Conservation (phyloP, 2,329 filamentous ascomycete species). For the Aspergillus transmontanensis region DNA sequence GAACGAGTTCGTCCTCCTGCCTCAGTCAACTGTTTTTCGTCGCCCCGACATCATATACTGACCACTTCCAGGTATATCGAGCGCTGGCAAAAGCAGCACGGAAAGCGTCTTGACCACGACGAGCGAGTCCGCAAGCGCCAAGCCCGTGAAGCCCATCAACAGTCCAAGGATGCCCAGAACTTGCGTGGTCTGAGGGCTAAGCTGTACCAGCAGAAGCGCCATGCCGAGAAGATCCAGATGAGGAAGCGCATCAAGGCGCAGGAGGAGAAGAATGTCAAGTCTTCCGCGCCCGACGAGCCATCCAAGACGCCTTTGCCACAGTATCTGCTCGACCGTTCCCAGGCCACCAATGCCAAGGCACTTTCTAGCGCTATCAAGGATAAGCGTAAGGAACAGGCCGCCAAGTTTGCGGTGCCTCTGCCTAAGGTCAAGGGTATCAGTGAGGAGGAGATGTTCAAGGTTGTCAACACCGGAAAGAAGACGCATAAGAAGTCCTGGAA, state of each 20-base stretch:
- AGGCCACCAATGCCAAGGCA: conserved; percentile 70
- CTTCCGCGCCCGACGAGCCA: conserved; percentile 74
- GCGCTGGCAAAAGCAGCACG: conserved; percentile 70
- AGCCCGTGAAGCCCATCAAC: conserved; percentile 87
- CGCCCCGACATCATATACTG: conserved; percentile 12
- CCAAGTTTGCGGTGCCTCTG: conserved; percentile 86
- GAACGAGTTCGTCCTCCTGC: conserved; percentile 44
- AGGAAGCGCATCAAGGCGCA: conserved; percentile 91
- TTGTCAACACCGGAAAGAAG: conserved; percentile 95
- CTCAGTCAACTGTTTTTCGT: conserved; percentile 10
- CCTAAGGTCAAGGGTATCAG: conserved; percentile 92
- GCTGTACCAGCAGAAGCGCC: conserved; percentile 87
- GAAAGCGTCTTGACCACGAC: conserved; percentile 73
- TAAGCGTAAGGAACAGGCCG: conserved; percentile 90
- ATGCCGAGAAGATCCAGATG: conserved; percentile 98
- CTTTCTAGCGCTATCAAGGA: conserved; percentile 89
- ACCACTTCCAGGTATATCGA: conserved; percentile 62
- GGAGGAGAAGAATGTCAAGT: conserved; percentile 96
- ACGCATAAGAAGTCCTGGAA: conserved; percentile 77
- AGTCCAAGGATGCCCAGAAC: conserved; percentile 88
- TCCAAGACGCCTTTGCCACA: conserved; percentile 77
- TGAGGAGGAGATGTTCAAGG: conserved; percentile 98
- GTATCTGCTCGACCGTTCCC: conserved; percentile 86
- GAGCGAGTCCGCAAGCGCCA: conserved; percentile 84
- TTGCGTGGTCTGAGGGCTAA: conserved; percentile 89